These are phyloP conservation scores for Citrullus mucosospermus DNA, from an alignment of 306 rosid genomes.

Conservation along the genomic window DNA sequence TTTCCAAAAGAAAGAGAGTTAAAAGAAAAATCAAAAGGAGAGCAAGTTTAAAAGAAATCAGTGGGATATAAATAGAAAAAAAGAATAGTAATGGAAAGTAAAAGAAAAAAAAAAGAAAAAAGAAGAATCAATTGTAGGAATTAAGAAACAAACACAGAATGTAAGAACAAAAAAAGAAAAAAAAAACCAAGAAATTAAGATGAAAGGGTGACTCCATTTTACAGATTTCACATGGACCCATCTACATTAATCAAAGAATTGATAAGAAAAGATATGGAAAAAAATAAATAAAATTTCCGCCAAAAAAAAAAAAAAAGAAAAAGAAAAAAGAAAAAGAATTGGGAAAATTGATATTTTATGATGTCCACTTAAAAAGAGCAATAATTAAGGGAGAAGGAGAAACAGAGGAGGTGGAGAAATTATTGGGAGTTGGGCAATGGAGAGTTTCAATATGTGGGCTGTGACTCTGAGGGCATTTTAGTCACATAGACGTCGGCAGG, in stretches of 20 bases:
- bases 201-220: not conserved
- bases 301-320: not conserved
- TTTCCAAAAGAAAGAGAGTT: too few relatives aligned
- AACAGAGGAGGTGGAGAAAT: conserved; percentile 6
- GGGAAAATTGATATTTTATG: not conserved
- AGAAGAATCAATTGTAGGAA: not conserved
- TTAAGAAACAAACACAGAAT: not conserved
- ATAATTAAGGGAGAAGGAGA: not conserved
- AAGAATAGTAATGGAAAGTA: too few relatives aligned
- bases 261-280: not conserved
- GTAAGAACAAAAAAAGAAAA: not conserved
- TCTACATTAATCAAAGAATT: not conserved
- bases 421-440: not conserved
- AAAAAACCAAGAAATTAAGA: not conserved
- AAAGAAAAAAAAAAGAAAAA: too few relatives aligned
- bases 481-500: conserved; percentile 7
- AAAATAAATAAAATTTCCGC: too few relatives aligned
- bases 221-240: not conserved
- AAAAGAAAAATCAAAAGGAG: too few relatives aligned
- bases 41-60: too few relatives aligned
- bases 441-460: too few relatives aligned
- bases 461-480: not conserved
- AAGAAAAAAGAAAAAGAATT: not conserved
- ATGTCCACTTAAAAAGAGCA: not conserved
- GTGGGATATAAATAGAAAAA: too few relatives aligned